Evolutionary conservation across 202 grass and related monocot genomes (phyloP), one percentile per base, ranked within the genome.

Genomic region (Eragrostis tef): DNA sequence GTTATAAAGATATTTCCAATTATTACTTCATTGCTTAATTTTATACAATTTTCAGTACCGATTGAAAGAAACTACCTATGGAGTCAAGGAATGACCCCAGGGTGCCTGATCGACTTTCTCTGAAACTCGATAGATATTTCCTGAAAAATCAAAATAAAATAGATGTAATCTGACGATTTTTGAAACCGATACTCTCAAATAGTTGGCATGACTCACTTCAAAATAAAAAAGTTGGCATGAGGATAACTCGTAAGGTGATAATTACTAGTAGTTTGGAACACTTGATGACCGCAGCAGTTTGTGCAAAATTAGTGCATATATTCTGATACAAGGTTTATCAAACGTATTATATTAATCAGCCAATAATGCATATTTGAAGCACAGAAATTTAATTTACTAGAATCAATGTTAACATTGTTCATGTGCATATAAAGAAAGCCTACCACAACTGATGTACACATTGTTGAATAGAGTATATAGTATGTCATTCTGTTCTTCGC

Each of bases 71-170:
- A 25, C 26, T 83, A 94, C 92, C 94, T 80, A 81, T 67, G 15
- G 86, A 80, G 80, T 98, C 92, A 84, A 98, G 84, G 57, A 82
- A 92, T 29, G 90, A 88, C 16, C 94, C 94, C 70, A 94, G 24
- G 39, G 50, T 78, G 46, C 92, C 88, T n/a, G 79, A 83, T 76
- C 90, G 78, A 77, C 10, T 93, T 73, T 86, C 87, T 84, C 92
- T 88, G 64, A 98, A 93, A 89, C 86, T 89, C 54, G 94, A 98
- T 57, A 80, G 39, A 79, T 89, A 98, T 57, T 91, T 98, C 94
- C 94, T 94, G 78, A 34, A 81, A 58, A 53, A 65, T 20, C 19
- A 65, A 61, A 69, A 1, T 56, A 11, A 56, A 66, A 44, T 53
- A 80, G 74, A 75, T 20, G 26, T 73, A 71, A 24, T 81, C 36